A percentile compares a stretch with the other conserved stretches of the same genome.
phyloP scores from a whole-genome alignment of 2,329 filamentous ascomycete genomes.

The Penicillium fuscoglaucum region DNA sequence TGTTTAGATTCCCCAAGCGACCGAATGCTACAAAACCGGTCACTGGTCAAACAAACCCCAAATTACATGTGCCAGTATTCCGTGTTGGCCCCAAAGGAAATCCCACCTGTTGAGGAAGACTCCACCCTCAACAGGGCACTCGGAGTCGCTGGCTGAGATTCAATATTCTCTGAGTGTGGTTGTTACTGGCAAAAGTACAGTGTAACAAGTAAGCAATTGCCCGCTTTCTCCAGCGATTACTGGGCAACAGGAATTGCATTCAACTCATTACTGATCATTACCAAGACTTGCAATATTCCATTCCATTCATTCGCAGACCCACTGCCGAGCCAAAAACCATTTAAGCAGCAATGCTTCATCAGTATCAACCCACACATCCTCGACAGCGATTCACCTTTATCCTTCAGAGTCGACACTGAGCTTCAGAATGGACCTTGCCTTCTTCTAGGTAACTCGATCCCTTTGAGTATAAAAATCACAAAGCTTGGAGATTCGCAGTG shows the following conservation, averaged over 20 bases:
- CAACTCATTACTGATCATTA: neutral
- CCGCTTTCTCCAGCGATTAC: neutral
- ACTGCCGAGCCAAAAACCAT: neutral
- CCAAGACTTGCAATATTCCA: neutral
- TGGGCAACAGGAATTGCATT: too few relatives aligned
- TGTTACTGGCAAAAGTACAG: neutral
- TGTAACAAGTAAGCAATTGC: neutral
- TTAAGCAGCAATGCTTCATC: neutral
- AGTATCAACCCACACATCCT: neutral
- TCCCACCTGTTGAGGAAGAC: neutral
- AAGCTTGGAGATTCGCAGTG: neutral
- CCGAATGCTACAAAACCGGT: constrained; percentile 5
- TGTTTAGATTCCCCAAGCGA: neutral
- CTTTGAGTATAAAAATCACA: constrained; percentile 14
- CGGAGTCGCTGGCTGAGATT: neutral
- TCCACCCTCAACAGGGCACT: neutral
- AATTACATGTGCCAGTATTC: neutral
- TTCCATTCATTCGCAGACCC: neutral
- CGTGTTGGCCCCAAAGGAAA: neutral
- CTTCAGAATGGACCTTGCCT: constrained; percentile 20
- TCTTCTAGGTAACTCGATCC: constrained; percentile 9
- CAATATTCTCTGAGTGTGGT: neutral
- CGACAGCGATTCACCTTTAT: neutral
- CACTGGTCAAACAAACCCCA: neutral
- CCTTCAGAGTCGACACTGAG: constrained; percentile 5